Evolutionary conservation across 345 rosid species (phyloP).

Genomic region (Aquilaria sinensis): DNA sequence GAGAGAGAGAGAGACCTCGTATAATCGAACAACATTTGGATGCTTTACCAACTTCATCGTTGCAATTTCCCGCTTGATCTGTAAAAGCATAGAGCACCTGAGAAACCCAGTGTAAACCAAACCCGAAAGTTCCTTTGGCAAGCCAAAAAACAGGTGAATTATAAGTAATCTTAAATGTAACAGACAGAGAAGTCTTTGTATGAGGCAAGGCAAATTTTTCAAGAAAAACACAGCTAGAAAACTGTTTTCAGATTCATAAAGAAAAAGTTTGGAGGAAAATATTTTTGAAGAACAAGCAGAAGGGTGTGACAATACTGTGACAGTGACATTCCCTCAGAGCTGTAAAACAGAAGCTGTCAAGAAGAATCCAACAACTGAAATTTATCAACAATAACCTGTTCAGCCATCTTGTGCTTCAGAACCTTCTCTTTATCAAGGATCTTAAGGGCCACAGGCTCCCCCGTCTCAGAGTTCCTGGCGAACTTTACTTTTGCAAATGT

Average conservation of each 20-base stretch:
- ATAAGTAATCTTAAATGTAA: background rate
- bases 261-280: background rate
- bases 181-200: background rate
- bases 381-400: conserved; percentile 48
- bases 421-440: conserved; percentile 96
- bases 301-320: background rate
- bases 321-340: too few species aligned
- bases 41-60: conserved; percentile 94
- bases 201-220: background rate
- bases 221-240: background rate
- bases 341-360: background rate
- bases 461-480: conserved; percentile 83
- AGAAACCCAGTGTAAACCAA: conserved; percentile 6
- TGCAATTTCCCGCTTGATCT: conserved; percentile 88
- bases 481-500: conserved; percentile 97
- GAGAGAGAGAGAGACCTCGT: conserved; percentile 55
- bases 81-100: conserved; percentile 19
- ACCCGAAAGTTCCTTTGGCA: background rate
- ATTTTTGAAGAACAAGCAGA: background rate
- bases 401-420: conserved; percentile 94
- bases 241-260: background rate
- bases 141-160: background rate
- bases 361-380: background rate
- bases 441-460: conserved; percentile 86
- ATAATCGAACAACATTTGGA: conserved; percentile 81